Evolutionary conservation across 1,284 basidiomycete species (phyloP).

Genomic region (Fomitopsis schrenkii): DNA sequence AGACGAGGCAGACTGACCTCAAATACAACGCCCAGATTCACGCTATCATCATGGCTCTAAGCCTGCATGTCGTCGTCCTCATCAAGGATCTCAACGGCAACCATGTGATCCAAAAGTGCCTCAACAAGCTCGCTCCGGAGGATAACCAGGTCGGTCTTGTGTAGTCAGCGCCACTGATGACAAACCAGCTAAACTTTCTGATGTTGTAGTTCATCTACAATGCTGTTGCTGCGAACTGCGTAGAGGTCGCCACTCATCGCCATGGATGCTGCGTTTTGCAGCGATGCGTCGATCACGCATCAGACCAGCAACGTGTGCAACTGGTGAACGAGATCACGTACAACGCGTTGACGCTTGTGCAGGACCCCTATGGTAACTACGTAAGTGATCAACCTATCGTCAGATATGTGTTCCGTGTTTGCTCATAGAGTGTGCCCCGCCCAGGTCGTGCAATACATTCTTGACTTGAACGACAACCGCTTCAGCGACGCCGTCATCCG

Average conservation of each 20-base stretch:
- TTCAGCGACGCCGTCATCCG: slow-evolving; percentile 98
- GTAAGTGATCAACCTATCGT: slow-evolving; percentile 40
- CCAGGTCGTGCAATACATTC: slow-evolving; percentile 93
- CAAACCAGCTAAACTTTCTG: slow-evolving; percentile 3
- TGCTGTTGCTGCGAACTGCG: slow-evolving; percentile 97
- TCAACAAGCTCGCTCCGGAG: slow-evolving; percentile 96
- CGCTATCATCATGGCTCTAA: slow-evolving; percentile 95
- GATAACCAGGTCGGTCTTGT: slow-evolving; percentile 83
- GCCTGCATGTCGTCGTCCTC: slow-evolving; percentile 96
- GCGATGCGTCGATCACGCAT: slow-evolving; percentile 98
- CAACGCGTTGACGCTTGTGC: slow-evolving; percentile 95
- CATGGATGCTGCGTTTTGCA: slow-evolving; percentile 99
- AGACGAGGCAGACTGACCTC: slow-evolving; percentile 62
- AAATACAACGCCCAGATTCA: slow-evolving; percentile 89
- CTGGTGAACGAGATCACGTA: slow-evolving; percentile 99
- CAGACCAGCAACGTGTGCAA: slow-evolving; percentile 92
- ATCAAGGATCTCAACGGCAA: slow-evolving; percentile 99
- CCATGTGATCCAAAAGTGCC: slow-evolving; percentile 99
- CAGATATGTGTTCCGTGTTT: not conserved
- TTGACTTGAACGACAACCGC: slow-evolving; percentile 96
- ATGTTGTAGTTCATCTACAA: slow-evolving; percentile 91
- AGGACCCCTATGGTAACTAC: slow-evolving; percentile 98
- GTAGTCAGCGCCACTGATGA: not conserved
- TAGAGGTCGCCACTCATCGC: slow-evolving; percentile 98
- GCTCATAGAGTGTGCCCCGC: slow-evolving; percentile 8